These are phyloP conservation scores for Populus ilicifolia DNA, from an alignment of 345 rosid species.

Conservation along the genomic window DNA sequence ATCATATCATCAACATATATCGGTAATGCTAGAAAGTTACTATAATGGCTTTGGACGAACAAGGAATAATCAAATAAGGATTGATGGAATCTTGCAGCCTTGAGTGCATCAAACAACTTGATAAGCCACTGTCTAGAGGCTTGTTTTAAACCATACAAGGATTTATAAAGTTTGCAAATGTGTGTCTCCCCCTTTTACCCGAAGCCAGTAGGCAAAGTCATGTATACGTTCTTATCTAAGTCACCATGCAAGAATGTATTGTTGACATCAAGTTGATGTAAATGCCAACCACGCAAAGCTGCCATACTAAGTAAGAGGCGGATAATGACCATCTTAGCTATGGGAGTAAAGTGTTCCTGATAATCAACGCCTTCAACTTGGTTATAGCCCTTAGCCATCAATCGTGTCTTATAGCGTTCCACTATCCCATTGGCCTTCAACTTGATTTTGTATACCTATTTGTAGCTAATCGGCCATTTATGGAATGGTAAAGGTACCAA, in stretches of 20 bases:
- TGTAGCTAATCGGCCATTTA: accelerated
- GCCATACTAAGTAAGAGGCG: too few species aligned
- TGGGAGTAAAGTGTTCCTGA: background rate
- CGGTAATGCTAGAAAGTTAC: too few species aligned
- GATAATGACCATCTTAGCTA: background rate
- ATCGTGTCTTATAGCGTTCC: accelerated
- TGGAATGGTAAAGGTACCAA: accelerated
- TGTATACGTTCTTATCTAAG: background rate
- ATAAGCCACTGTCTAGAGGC: too few species aligned
- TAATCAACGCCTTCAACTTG: background rate
- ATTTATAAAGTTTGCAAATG: too few species aligned
- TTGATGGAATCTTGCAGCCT: too few species aligned
- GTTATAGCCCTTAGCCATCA: background rate
- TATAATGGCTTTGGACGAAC: accelerated
- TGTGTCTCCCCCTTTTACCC: too few species aligned
- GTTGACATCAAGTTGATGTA: too few species aligned
- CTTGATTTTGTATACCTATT: background rate
- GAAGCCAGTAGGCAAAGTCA: accelerated
- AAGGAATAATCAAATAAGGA: too few species aligned
- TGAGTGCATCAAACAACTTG: accelerated
- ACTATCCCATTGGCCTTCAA: accelerated
- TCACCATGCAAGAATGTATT: too few species aligned
- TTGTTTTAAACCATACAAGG: too few species aligned
- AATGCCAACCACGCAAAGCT: background rate
- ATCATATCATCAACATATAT: background rate